Conservation (phyloP, 169 alveolate genomes). For the Ichthyophthirius multifiliis region DNA sequence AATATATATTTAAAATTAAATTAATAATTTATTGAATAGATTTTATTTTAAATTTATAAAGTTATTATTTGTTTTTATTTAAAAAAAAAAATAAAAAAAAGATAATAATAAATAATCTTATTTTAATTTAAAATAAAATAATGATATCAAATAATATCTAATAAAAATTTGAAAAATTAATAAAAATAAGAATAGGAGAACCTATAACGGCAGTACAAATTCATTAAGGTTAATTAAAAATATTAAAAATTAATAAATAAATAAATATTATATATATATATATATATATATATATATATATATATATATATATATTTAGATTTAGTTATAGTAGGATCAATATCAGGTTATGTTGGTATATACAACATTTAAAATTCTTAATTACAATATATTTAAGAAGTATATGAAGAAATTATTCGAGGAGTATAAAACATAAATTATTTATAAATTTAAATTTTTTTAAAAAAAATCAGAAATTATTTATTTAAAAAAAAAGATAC, state of each 20-base stretch:
- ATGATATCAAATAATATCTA: no score
- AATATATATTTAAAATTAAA: no score
- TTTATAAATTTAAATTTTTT: neutral
- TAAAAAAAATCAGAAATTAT: neutral
- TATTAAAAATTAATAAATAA: no score
- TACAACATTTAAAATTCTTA: neutral
- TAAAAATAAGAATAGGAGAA: slow-evolving; percentile 37
- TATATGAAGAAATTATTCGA: slow-evolving; percentile 40
- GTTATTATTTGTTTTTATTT: no score
- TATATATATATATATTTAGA: no score
- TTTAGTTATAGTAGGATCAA: slow-evolving; percentile 29
- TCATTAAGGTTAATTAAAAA: neutral
- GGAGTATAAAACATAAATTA: slow-evolving; percentile 7
- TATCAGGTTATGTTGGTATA: slow-evolving; percentile 35
- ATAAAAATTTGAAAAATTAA: slow-evolving; percentile 27
- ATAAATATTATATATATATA: no score
- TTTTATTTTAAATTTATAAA: no score
- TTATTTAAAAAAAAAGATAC: neutral
- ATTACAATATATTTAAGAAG: slow-evolving; percentile 25
- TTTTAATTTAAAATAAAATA: no score
- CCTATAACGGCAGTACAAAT: slow-evolving; percentile 36
- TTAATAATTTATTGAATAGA: no score
- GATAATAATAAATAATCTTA: no score
- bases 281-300: no score
- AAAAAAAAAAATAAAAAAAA: no score